Evolutionary conservation across 2,329 filamentous ascomycete species (phyloP).

Genomic region (Diaporthe ilicicola): DNA sequence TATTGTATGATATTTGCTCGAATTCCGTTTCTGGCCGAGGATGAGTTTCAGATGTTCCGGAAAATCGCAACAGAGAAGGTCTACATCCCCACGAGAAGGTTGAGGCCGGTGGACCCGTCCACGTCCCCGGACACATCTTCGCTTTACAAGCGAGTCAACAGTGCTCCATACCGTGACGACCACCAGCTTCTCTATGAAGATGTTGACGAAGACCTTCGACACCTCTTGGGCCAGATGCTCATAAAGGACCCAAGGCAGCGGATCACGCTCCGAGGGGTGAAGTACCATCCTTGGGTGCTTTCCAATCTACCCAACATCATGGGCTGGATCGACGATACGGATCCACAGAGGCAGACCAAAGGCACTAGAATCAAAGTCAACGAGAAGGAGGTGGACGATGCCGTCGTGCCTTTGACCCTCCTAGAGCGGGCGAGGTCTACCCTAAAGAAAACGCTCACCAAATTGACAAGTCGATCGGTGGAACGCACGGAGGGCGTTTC

Average conservation of each 20-base stretch:
- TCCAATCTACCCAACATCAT: constrained; percentile 77
- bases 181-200: constrained; percentile 86
- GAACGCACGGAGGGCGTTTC: constrained; percentile 65
- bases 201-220: constrained; percentile 80
- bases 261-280: constrained; percentile 90
- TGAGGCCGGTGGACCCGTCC: constrained; percentile 76
- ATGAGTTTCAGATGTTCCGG: constrained; percentile 90
- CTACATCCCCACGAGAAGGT: constrained; percentile 82
- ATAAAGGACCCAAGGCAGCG: constrained; percentile 89
- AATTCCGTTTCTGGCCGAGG: constrained; percentile 90
- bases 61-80: constrained; percentile 93
- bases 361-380: constrained; percentile 93
- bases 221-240: constrained; percentile 82
- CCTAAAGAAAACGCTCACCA: constrained; percentile 72
- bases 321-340: constrained; percentile 93
- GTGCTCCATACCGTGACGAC: constrained; percentile 76
- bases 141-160: constrained; percentile 65
- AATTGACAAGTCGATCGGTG: constrained; percentile 64
- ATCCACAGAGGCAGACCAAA: constrained; percentile 79
- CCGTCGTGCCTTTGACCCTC: constrained; percentile 88
- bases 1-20: constrained; percentile 96
- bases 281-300: constrained; percentile 91
- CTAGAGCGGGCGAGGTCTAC: constrained; percentile 85
- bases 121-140: constrained; percentile 64
- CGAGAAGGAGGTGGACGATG: constrained; percentile 86